Conservation (phyloP, 2,329 filamentous ascomycete species). For the Boeremia lycopersici region DNA sequence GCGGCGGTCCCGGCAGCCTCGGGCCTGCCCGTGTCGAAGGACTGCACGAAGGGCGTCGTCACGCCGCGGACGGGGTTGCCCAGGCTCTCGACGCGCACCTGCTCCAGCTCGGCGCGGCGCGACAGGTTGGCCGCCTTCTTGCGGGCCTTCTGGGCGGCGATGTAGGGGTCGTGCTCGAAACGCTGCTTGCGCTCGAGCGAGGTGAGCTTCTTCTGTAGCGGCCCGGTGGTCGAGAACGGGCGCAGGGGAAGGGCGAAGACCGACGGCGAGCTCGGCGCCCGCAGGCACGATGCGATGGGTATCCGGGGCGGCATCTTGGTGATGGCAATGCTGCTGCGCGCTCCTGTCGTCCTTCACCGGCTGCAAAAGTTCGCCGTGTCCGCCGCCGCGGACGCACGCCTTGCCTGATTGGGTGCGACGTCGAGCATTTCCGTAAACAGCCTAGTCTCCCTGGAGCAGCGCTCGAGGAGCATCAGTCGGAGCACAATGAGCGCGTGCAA, state of each 20-base stretch:
- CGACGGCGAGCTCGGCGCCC: constrained; percentile 43
- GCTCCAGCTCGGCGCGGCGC: constrained; percentile 71
- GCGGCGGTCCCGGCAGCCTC: constrained; percentile 31
- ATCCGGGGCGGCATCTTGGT: constrained; percentile 55
- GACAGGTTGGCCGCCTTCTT: constrained; percentile 83
- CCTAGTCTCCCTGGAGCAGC: too few species aligned
- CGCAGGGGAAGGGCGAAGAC: constrained; percentile 61
- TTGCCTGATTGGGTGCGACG: background rate
- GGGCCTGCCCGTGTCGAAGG: constrained; percentile 68
- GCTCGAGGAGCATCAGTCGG: too few species aligned
- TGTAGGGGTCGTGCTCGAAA: constrained; percentile 79
- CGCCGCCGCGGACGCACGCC: background rate
- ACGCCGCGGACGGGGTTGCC: constrained; percentile 83
- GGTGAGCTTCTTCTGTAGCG: constrained; percentile 58
- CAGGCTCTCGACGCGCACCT: constrained; percentile 66
- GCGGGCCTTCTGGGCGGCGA: constrained; percentile 78
- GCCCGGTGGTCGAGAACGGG: constrained; percentile 67
- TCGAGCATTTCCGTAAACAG: too few species aligned
- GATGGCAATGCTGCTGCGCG: background rate
- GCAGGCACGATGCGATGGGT: constrained; percentile 51
- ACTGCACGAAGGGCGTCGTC: constrained; percentile 81
- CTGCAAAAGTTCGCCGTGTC: background rate
- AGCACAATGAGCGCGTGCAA: too few species aligned
- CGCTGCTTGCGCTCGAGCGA: constrained; percentile 59
- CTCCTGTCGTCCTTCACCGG: background rate